A percentile compares a stretch with the other conserved stretches of the same genome.
Evolutionary conservation across 1,139 yeast genomes (phyloP).

Genomic region (Hyphopichia wangnamkhiaoensis): DNA sequence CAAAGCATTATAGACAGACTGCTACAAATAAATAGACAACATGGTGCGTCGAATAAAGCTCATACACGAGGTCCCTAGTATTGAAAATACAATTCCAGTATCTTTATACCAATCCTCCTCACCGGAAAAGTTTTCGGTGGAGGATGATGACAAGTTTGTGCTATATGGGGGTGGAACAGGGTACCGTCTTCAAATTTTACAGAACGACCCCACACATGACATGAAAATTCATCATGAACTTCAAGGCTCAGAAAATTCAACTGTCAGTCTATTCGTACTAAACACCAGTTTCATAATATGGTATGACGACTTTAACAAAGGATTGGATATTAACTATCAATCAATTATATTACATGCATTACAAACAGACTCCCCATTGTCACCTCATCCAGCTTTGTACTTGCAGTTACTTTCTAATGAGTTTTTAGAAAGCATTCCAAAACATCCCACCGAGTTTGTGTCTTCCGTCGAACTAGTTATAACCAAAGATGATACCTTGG

Average conservation of each 20-base stretch:
- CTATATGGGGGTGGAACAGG: slow-evolving; percentile 40
- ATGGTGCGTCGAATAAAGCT: slow-evolving; percentile 13
- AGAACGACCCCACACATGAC: slow-evolving; percentile 17
- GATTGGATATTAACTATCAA: slow-evolving; percentile 45
- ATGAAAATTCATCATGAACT: slow-evolving; percentile 14
- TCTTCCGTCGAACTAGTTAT: slow-evolving; percentile 23
- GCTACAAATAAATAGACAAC: neutral
- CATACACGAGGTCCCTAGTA: slow-evolving; percentile 37
- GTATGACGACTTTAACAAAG: slow-evolving; percentile 27
- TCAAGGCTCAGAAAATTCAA: slow-evolving; percentile 5
- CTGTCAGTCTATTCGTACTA: slow-evolving; percentile 36
- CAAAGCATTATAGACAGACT: too few relatives aligned
- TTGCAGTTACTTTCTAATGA: slow-evolving; percentile 33
- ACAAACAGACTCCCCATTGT: slow-evolving; percentile 15
- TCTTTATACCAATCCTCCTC: slow-evolving; percentile 36
- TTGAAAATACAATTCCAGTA: slow-evolving; percentile 43
- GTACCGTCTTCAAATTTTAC: slow-evolving; percentile 15
- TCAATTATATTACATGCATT: slow-evolving; percentile 41
- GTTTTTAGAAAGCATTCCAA: slow-evolving; percentile 13
- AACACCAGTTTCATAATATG: slow-evolving; percentile 40
- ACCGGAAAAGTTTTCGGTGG: slow-evolving; percentile 40
- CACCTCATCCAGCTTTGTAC: slow-evolving; percentile 21
- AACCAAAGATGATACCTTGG: neutral
- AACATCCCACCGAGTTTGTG: slow-evolving; percentile 15
- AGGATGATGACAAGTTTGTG: slow-evolving; percentile 44